Evolutionary conservation across 805 yeast species (phyloP), one percentile per base, ranked within the genome.

Genomic region (Spathaspora passalidarum): DNA sequence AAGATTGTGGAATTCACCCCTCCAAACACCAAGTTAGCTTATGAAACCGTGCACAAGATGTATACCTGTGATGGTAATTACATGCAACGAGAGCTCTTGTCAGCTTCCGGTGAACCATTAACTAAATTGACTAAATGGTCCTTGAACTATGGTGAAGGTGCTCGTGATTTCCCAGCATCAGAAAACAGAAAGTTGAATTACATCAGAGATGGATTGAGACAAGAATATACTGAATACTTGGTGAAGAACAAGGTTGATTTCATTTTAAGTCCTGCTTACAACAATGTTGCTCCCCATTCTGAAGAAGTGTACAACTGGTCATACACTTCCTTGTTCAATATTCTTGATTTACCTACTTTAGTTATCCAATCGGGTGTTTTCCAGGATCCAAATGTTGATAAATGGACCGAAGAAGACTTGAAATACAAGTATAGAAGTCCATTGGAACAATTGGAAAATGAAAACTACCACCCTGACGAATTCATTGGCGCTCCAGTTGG

Each of bases 231-330:
- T 40, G 73, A 77, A 39, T 75, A 67, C 57, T 72, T 85, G 58
- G 70, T 76, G 48, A 62, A 74, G 19, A 72, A 81, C 57, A 74
- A 75, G 43, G 74, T 86, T 40, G 91, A 86, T 56, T 79, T 82
- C 56, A 73, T 86, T 48, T 63, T 86, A 38, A 76, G 85, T 43
- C 91, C 92, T 49, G 76, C 82, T 5, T 81, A 82, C 62, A 78
- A 76, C 46, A 84, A 84, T 51, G 82, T 81, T 42, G 88, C 94
- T n/a, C 88, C 89, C 38, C 75, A 74, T 44, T 79, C 85, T 18
- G 79, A 76, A 40, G 72, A 75, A 43, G 76, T 84, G 5, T 79
- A 77, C 61, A 84, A 84, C 64, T 87, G 94, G 91, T 86, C 91
- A 3, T 87, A 87, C 70, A 85, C 92, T 5, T 68, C 89, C 2